Conservation (phyloP, 2,329 filamentous ascomycete genomes). For the Orbilia javanica region DNA sequence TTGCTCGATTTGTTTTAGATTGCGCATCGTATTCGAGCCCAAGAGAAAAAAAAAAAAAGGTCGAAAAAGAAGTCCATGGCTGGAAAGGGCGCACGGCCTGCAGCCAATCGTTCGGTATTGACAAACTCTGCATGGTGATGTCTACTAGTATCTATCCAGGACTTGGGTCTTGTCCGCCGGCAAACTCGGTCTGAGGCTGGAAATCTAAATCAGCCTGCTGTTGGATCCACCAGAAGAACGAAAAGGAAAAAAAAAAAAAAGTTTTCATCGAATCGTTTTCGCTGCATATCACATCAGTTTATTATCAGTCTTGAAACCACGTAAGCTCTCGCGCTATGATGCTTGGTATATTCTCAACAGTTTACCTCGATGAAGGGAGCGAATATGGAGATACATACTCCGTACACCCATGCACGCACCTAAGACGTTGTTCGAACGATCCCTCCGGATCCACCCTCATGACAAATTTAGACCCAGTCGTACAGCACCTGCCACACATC, state of each 20-base stretch:
- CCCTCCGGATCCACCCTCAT: constrained; percentile 8
- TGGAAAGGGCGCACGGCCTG: constrained; percentile 22
- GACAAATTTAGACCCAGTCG: constrained; percentile 35
- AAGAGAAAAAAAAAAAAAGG: neutral
- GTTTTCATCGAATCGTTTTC: constrained; percentile 9
- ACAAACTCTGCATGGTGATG: constrained; percentile 29
- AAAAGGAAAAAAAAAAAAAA: neutral
- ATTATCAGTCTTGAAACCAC: constrained; percentile 22
- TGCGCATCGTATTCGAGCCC: constrained; percentile 12
- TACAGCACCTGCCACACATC: constrained; percentile 39
- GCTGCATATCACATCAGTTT: constrained; percentile 28
- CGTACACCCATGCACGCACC: neutral
- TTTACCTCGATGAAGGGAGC: neutral
- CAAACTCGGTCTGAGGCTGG: constrained; percentile 39
- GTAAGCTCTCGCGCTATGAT: constrained; percentile 37
- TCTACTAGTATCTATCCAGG: constrained; percentile 4
- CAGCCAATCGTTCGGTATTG: constrained; percentile 10
- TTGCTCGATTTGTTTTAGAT: constrained; percentile 55
- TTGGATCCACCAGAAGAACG: neutral
- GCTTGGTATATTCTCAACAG: neutral
- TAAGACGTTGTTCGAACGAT: neutral
- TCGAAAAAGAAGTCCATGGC: constrained; percentile 25
- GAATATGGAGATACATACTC: neutral
- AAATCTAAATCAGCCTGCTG: constrained; percentile 15
- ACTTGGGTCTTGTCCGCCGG: constrained; percentile 7